A percentile compares a stretch with the other conserved stretches of the same genome.
Conservation (phyloP, 2,329 filamentous ascomycete species). For the Epichloe glyceriae region DNA sequence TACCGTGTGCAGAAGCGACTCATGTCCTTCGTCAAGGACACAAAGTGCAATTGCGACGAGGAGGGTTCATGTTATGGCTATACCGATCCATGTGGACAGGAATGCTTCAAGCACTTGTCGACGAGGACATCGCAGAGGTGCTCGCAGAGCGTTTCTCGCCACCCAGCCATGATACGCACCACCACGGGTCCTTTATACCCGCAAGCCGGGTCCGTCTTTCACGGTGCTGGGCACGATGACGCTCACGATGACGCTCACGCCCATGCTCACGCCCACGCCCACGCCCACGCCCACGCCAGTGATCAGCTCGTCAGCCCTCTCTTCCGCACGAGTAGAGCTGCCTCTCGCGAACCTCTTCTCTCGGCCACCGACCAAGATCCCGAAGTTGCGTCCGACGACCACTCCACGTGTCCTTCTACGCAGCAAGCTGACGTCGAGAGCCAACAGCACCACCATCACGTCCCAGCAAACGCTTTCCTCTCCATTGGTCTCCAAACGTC, state of each 20-base stretch:
- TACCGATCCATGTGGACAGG: conserved; percentile 51
- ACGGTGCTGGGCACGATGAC: conserved; percentile 15
- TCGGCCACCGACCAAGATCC: conserved; percentile 13
- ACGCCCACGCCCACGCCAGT: conserved; percentile 6
- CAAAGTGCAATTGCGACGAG: conserved; percentile 49
- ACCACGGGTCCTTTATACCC: conserved; percentile 24
- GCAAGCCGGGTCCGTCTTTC: conserved; percentile 14
- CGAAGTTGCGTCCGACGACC: conserved; percentile 10
- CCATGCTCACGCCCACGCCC: too few species aligned
- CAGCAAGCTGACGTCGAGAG: conserved; percentile 32
- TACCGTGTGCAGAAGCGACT: conserved; percentile 41
- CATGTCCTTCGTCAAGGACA: conserved; percentile 53
- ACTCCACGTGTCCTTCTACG: conserved; percentile 14
- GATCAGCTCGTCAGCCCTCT: conserved; percentile 19
- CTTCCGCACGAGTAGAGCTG: conserved; percentile 25
- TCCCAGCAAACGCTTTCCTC: conserved; percentile 84
- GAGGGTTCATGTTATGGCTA: conserved; percentile 50
- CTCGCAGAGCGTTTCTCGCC: conserved; percentile 16
- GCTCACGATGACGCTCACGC: conserved; percentile 4
- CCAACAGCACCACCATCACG: conserved; percentile 76
- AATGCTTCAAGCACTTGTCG: conserved; percentile 48
- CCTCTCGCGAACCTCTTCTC: conserved; percentile 25
- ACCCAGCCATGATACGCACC: conserved; percentile 27
- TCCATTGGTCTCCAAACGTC: conserved; percentile 93
- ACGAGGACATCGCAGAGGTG: conserved; percentile 18